A percentile compares a stretch with the other conserved stretches of the same genome.
phyloP scores from a whole-genome alignment of 257 asterid species.

The Oldenlandia corymbosa region DNA sequence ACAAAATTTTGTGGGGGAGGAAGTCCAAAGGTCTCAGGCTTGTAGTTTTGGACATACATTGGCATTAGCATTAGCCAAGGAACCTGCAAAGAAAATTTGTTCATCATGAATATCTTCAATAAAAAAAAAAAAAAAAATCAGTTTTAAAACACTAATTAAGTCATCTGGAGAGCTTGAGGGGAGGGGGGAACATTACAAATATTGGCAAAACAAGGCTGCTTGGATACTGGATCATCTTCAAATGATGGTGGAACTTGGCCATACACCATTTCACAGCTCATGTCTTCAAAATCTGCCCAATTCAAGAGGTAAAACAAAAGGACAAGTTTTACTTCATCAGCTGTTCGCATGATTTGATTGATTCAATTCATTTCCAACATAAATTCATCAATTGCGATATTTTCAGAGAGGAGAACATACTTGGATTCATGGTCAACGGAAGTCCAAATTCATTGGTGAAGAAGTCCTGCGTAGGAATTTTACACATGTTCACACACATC shows the following conservation, averaged over 20 bases:
- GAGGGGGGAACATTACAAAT: conserved; percentile 42
- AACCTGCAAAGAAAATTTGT: too few relatives aligned
- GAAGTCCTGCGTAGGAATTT: conserved; percentile 93
- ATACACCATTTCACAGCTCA: conserved; percentile 92
- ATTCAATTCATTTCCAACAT: too few relatives aligned
- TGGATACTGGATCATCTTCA: conserved; percentile 75
- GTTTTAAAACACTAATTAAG: too few relatives aligned
- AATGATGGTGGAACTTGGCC: conserved; percentile 77
- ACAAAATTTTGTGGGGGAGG: too few relatives aligned
- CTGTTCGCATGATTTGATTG: too few relatives aligned
- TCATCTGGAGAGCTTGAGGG: too few relatives aligned
- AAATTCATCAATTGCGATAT: too few relatives aligned
- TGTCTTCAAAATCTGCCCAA: conserved; percentile 77
- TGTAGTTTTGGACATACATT: conserved; percentile 58
- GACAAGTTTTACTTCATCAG: too few relatives aligned
- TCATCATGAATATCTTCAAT: too few relatives aligned
- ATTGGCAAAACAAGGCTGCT: conserved; percentile 65
- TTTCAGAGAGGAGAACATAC: conserved; percentile 44
- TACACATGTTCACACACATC: conserved; percentile 93
- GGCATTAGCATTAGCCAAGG: conserved; percentile 61
- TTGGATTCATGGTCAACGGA: conserved; percentile 90
- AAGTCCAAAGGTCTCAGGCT: too few relatives aligned
- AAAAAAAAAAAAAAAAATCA: too few relatives aligned
- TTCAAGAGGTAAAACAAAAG: not conserved
- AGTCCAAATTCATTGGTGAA: conserved; percentile 97